phyloP scores from a whole-genome alignment of 1,284 basidiomycete species.

The Paramarasmius palmivorus region DNA sequence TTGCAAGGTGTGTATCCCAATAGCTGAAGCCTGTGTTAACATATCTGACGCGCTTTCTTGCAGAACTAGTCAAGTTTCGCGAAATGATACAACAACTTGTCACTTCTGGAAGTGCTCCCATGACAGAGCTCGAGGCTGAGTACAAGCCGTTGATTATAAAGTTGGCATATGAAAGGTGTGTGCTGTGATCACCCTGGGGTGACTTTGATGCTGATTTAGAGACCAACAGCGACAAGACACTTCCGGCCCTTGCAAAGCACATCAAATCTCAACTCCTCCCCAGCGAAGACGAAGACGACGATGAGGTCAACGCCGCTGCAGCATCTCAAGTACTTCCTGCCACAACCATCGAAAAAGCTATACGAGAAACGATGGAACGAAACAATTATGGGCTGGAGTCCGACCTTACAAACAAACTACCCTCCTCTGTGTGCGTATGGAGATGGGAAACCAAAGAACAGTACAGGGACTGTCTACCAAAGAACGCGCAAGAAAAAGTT shows the following conservation, averaged over 20 bases:
- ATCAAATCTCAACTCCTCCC: constrained; percentile 52
- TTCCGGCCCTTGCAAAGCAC: constrained; percentile 58
- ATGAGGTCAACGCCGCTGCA: constrained; percentile 9
- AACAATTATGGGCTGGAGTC: constrained; percentile 76
- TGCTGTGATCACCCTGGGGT: background rate
- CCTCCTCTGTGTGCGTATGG: constrained; percentile 74
- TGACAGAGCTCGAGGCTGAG: constrained; percentile 62
- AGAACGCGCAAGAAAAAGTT: constrained; percentile 64
- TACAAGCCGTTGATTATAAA: constrained; percentile 78
- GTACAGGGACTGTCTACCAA: constrained; percentile 67
- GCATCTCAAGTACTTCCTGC: constrained; percentile 40
- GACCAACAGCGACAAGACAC: constrained; percentile 63
- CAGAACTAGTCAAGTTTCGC: constrained; percentile 75
- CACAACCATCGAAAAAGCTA: constrained; percentile 56
- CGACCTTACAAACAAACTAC: constrained; percentile 46
- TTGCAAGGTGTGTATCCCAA: constrained; percentile 65
- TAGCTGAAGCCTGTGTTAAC: constrained; percentile 6
- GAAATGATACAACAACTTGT: constrained; percentile 61
- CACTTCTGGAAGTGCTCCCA: constrained; percentile 42
- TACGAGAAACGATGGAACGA: constrained; percentile 60
- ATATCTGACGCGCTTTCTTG: background rate
- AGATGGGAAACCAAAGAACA: constrained; percentile 80
- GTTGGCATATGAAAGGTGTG: constrained; percentile 78
- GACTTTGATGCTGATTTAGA: constrained; percentile 12
- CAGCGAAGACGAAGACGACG: constrained; percentile 34